Conservation (phyloP, 2,329 filamentous ascomycete genomes). For the Fonsecaea nubica region DNA sequence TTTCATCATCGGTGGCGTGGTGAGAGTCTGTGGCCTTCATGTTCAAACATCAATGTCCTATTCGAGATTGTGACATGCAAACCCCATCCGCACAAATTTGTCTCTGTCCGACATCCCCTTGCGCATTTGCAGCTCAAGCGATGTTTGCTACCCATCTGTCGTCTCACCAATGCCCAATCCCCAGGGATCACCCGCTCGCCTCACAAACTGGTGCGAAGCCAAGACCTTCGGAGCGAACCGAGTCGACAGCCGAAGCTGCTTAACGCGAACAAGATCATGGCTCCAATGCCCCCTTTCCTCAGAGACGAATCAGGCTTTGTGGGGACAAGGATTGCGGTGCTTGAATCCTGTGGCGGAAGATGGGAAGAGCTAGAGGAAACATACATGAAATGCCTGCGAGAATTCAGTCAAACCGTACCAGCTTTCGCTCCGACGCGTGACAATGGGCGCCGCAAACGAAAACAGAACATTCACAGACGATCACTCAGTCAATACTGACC, state of each 20-base stretch:
- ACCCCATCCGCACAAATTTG: neutral
- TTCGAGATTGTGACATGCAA: neutral
- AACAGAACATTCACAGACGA: neutral
- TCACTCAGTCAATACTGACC: neutral
- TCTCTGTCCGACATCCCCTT: neutral
- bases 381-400: neutral
- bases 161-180: neutral
- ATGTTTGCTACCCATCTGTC: neutral
- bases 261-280: conserved; percentile 1
- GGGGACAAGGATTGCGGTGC: neutral
- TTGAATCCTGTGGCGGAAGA: neutral
- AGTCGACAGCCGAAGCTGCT: neutral
- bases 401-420: neutral
- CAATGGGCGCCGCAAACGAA: neutral
- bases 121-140: neutral
- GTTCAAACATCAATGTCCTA: neutral
- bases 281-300: neutral
- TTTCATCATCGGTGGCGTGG: too few relatives aligned
- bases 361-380: neutral
- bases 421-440: neutral
- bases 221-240: neutral
- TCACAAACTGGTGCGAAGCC: neutral
- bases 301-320: neutral
- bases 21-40: too few relatives aligned
- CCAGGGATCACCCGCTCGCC: too few relatives aligned